These are phyloP conservation scores for Boletus barrowsii DNA, from an alignment of 768 basidiomycete species.

Conservation along the genomic window DNA sequence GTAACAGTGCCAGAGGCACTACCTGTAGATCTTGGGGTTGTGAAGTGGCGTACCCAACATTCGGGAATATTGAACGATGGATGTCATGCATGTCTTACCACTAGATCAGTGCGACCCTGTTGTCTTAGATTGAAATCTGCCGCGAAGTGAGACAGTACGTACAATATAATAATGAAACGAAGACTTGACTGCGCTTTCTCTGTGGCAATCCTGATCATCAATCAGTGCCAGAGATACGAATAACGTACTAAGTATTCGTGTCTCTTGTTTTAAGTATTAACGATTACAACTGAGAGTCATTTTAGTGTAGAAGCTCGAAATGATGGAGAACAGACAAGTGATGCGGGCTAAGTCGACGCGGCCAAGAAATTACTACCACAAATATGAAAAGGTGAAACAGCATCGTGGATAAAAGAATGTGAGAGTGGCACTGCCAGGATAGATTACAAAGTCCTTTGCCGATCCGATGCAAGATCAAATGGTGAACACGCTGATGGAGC, in stretches of 20 bases:
- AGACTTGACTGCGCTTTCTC: background rate
- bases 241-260: too few species aligned
- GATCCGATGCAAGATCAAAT: constrained; percentile 1
- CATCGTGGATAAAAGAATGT: background rate
- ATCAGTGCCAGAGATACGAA: background rate
- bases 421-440: background rate
- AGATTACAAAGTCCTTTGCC: constrained; percentile 4
- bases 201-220: background rate
- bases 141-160: background rate
- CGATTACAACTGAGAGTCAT: background rate
- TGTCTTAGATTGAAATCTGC: constrained; percentile 3
- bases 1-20: too few species aligned
- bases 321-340: background rate
- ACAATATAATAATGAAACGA: background rate
- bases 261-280: background rate
- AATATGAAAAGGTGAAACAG: background rate
- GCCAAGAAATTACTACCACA: background rate
- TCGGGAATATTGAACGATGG: background rate
- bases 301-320: background rate
- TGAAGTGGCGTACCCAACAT: background rate
- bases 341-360: constrained; percentile 14
- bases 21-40: background rate
- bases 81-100: background rate
- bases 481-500: constrained; percentile 29
- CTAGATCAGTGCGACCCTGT: background rate